These are phyloP conservation scores for Udeniomyces megalosporus DNA, from an alignment of 768 basidiomycete genomes.

Conservation along the genomic window DNA sequence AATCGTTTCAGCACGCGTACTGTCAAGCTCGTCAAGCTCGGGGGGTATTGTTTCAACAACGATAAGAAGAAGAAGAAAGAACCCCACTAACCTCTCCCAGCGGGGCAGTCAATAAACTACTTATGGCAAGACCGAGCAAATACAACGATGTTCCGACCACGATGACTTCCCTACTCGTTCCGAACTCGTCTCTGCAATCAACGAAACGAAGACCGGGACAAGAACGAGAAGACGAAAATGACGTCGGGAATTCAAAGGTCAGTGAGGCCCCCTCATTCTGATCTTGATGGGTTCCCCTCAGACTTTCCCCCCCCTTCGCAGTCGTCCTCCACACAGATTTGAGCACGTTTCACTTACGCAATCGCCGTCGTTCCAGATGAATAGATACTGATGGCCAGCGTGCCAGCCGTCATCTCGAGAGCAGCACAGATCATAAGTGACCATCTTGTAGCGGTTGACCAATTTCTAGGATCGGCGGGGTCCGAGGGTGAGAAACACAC, in stretches of 20 bases:
- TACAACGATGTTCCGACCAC: background rate
- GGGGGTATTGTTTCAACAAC: constrained; percentile 39
- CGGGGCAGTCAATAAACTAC: background rate
- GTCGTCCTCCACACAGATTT: background rate
- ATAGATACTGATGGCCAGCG: constrained; percentile 6
- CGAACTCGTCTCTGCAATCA: constrained; percentile 4
- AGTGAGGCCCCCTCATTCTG: background rate
- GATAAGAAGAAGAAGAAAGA: constrained; percentile 45
- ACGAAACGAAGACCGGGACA: too few species aligned
- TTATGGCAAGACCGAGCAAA: background rate
- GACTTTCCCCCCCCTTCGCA: background rate
- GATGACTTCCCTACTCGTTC: background rate
- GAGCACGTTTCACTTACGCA: background rate
- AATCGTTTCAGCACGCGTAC: too few species aligned
- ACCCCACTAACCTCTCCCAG: constrained; percentile 23
- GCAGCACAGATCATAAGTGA: background rate
- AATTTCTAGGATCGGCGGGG: background rate
- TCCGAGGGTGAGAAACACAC: constrained; percentile 1
- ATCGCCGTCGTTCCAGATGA: background rate
- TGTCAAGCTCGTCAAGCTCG: too few species aligned
- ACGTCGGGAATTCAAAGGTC: too few species aligned
- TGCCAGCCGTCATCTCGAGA: constrained; percentile 3
- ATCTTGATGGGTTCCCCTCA: too few species aligned
- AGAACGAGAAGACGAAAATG: background rate
- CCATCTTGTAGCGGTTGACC: background rate